These are phyloP conservation scores for Tricholoma bakamatsutake DNA, from an alignment of 768 basidiomycete genomes.

Conservation along the genomic window DNA sequence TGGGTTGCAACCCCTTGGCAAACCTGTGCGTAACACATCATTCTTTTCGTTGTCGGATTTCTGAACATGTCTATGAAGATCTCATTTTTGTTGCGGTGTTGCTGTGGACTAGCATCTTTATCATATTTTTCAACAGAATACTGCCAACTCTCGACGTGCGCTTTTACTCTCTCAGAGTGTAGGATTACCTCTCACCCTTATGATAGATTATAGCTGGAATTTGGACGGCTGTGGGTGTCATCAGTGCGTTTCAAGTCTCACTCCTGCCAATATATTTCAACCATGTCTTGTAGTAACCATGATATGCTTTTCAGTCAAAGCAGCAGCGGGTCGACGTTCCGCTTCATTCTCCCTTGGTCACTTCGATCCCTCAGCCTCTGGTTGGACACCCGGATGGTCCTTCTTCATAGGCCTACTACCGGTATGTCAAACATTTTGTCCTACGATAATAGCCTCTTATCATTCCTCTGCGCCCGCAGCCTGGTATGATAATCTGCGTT, in stretches of 20 bases:
- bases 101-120: constrained; percentile 39
- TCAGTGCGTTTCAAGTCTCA: constrained; percentile 27
- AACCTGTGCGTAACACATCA: constrained; percentile 34
- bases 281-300: neutral
- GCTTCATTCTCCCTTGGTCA: constrained; percentile 50
- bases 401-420: constrained; percentile 63
- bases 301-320: constrained; percentile 43
- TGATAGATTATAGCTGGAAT: constrained; percentile 48
- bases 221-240: constrained; percentile 57
- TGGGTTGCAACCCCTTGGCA: constrained; percentile 58
- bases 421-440: constrained; percentile 27
- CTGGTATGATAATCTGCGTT: constrained; percentile 19
- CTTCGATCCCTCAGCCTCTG: constrained; percentile 54
- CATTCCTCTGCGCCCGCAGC: constrained; percentile 13
- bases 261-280: neutral
- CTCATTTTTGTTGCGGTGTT: constrained; percentile 54
- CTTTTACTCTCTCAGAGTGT: neutral
- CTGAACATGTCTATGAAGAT: constrained; percentile 23
- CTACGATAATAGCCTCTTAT: neutral
- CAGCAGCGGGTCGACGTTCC: constrained; percentile 47
- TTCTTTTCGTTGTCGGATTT: neutral
- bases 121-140: constrained; percentile 49
- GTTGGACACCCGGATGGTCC: constrained; percentile 63
- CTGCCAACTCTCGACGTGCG: constrained; percentile 46
- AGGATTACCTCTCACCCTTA: neutral